phyloP scores from a whole-genome alignment of 176 grass and related monocot species.

The Phyllostachys edulis region DNA sequence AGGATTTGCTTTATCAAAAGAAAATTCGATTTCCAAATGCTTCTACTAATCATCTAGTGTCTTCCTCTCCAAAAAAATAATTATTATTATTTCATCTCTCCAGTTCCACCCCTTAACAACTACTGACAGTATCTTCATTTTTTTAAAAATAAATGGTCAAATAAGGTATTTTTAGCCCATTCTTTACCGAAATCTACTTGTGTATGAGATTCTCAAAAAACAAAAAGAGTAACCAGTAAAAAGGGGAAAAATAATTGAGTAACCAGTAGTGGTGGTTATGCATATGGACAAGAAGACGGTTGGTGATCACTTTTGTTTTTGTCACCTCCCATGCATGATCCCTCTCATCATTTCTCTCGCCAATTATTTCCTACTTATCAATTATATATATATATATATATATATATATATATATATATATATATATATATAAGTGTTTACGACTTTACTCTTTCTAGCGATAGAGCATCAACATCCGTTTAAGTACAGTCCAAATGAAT shows the following conservation, averaged over 20 bases:
- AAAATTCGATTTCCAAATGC: not conserved
- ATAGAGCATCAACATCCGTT: too few species aligned
- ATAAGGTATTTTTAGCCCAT: not conserved
- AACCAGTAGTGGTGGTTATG: constrained; percentile 14
- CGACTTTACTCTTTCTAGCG: too few species aligned
- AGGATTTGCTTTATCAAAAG: not conserved
- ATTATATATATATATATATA: too few species aligned
- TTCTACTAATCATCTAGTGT: not conserved
- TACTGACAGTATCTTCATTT: too few species aligned
- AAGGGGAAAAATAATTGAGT: not conserved
- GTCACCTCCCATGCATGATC: not conserved
- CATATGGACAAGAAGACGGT: constrained; percentile 34
- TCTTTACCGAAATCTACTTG: not conserved
- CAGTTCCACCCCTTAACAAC: too few species aligned
- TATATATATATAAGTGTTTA: too few species aligned
- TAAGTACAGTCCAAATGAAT: too few species aligned
- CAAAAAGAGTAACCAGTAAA: not conserved
- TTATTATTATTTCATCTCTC: too few species aligned
- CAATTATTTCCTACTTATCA: too few species aligned
- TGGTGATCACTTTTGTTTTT: not conserved
- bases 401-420: too few species aligned
- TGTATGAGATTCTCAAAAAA: not conserved
- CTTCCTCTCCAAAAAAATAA: not conserved
- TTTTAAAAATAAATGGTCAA: too few species aligned
- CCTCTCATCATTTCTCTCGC: too few species aligned